Percentiles rank a stretch among this genome's conserved stretches.
Evolutionary conservation across 2,329 filamentous ascomycete genomes (phyloP).

Genomic region (Microcera coccophila): DNA sequence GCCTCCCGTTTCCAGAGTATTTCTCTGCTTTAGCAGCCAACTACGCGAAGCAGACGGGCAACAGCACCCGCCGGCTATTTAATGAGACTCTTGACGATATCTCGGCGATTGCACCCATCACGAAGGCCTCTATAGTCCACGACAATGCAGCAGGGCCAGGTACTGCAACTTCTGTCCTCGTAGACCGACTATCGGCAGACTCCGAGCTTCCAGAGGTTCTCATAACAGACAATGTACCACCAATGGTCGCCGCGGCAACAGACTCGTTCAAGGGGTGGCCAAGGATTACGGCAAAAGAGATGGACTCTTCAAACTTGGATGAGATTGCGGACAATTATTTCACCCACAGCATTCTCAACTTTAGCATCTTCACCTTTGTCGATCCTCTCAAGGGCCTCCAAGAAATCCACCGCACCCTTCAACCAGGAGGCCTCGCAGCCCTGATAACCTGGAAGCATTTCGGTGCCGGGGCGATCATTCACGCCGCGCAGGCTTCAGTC

Average conservation of each 20-base stretch:
- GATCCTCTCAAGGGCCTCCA: conserved; percentile 20
- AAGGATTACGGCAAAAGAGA: conserved; percentile 4
- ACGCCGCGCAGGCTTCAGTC: conserved; percentile 26
- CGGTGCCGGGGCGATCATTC: conserved; percentile 20
- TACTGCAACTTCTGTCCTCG: conserved; percentile 26
- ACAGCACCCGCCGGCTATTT: conserved; percentile 26
- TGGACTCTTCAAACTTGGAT: conserved; percentile 22
- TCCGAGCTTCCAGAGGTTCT: conserved; percentile 7
- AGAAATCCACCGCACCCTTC: conserved; percentile 30
- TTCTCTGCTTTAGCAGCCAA: conserved; percentile 25
- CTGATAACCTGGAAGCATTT: conserved; percentile 27
- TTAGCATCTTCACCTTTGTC: conserved; percentile 29
- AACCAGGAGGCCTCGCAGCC: conserved; percentile 24
- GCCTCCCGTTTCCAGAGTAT: conserved; percentile 16
- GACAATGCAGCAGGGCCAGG: conserved; percentile 34
- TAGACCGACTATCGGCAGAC: conserved; percentile 7
- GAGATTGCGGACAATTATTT: conserved; percentile 16
- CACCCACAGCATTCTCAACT: conserved; percentile 29
- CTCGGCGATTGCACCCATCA: conserved; percentile 14
- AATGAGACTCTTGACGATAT: conserved; percentile 15
- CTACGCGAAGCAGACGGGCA: conserved; percentile 28
- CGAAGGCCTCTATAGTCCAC: conserved; percentile 25
- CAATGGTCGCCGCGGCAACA: conserved; percentile 16
- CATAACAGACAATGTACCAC: conserved; percentile 17
- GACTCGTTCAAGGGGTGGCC: conserved; percentile 10